Percentiles rank a stretch among this genome's conserved stretches.
These are phyloP conservation scores for Suillus bovinus DNA, from an alignment of 768 basidiomycete species.

Conservation along the genomic window DNA sequence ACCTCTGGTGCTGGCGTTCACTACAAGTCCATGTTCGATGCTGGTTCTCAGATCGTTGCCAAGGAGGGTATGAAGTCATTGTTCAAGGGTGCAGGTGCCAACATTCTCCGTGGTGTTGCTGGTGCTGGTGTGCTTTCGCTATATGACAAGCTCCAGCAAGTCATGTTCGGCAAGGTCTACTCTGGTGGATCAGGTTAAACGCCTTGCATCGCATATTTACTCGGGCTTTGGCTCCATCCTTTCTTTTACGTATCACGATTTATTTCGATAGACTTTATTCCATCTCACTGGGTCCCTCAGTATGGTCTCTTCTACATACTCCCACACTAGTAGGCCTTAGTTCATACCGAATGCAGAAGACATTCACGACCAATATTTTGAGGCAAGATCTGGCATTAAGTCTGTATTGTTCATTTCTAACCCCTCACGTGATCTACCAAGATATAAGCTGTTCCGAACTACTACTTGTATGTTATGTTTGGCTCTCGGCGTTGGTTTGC, in stretches of 20 bases:
- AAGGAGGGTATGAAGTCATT: constrained; percentile 96
- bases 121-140: constrained; percentile 99
- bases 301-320: constrained; percentile 26
- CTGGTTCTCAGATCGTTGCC: constrained; percentile 88
- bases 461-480: neutral
- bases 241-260: constrained; percentile 25
- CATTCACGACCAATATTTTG: neutral
- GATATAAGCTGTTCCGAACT: neutral
- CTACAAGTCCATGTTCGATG: constrained; percentile 99
- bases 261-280: constrained; percentile 36
- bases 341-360: constrained; percentile 20
- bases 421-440: neutral
- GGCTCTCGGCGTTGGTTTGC: constrained; percentile 12
- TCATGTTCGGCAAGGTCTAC: constrained; percentile 99
- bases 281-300: constrained; percentile 27
- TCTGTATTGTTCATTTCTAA: too few species aligned
- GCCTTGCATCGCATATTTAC: constrained; percentile 12
- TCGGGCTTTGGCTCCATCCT: constrained; percentile 34
- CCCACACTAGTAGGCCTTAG: constrained; percentile 21
- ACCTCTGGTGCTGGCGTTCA: constrained; percentile 93
- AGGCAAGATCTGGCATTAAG: too few species aligned
- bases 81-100: constrained; percentile 98
- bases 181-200: constrained; percentile 68
- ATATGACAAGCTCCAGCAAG: constrained; percentile 97
- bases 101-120: constrained; percentile 98